Base-by-base conservation (phyloP, 2,329 filamentous ascomycete genomes). In the Venturia aucupariae region DNA sequence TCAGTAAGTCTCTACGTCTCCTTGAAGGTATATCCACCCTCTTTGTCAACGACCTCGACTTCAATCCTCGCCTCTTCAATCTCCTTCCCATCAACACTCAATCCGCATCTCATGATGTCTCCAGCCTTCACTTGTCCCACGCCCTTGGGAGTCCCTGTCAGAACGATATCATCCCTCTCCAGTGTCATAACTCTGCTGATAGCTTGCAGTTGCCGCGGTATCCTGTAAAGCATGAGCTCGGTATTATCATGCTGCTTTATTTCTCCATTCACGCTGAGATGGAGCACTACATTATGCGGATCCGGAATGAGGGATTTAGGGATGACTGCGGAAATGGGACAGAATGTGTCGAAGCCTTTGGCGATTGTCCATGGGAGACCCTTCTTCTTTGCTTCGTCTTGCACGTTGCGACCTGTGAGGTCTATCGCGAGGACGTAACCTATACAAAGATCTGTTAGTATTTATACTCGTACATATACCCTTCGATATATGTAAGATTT, bases 331-430 rank as follows among this genome's bases (percentile, higher is more conserved):
- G 88, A 90, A 72, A 99, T 84, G 65, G 94, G 94, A 62, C 96
- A 82, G 80, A 99, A 99, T 3, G 94, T 97, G 76, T 99, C 94
- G 75, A 97, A 99, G 59, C 94, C 94, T 81, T 99, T 99, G 70
- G 90, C 89, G 69, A 97, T 97, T 71, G 87, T 86, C 94, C 94
- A 99, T 8, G 94, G 94, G 19, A 97, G 86, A 42, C 94, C 92
- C 81, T 94, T 96, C 79, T 89, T 91, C 85, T 97, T 99, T 68
- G 93, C 93, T 79, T 97, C 92, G 71, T 96, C 90, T 78, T 99
- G 94, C 7, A 90, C 85, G 76, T 97, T 97, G 69, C 94, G 89
- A 0, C 90, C 94, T 11, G 94, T 99, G 90, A 99, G 95, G 78
- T 99, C 94, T 72, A 99, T 97, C 70, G 90, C 87, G 59, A 97